Evolutionary conservation across 1,284 basidiomycete species (phyloP), one percentile per base, ranked within the genome.

Genomic region (Agaricales sp.): DNA sequence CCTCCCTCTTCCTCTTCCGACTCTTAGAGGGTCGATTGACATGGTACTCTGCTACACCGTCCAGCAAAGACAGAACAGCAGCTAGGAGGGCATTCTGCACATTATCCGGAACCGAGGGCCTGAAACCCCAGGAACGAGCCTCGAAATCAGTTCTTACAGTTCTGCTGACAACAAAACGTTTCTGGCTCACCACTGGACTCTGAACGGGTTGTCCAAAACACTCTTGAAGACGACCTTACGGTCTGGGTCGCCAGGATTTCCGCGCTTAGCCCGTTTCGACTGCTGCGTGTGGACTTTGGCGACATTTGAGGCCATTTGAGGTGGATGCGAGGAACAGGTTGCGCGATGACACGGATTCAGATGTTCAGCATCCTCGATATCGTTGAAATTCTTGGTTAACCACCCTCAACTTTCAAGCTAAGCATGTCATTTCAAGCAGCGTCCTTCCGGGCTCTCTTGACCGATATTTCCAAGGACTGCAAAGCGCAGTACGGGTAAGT

Each of bases 181-280:
- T 37, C 46, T 51, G 46, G 38, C 61, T 48, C 59, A 87, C 86
- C 87, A 90, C 61, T 66, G 61, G n/a, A 88, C 68, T 19, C 75
- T 71, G 56, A 84, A 82, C 1, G 87, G 86, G 54, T 77, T 87
- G 48, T 81, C 79, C 16, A 89, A 65, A 1, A 83, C 80, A 51
- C 74, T 74, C 54, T 78, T 87, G 65, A 78, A 86, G 0, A 80
- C 77, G 1, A 68, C 63, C 57, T 79, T 87, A n/a, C 66, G 64
- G 19, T 78, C 71, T n/a, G 11, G 19, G 18, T 4, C 8, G 22
- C 30, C 35, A 6, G 26, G 2, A 22, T 46, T 44, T 53, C 64
- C 12, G 77, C 18, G 64, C 71, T 14, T 61, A 67, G 22, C 57
- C 61, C 43, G 74, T 75, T 16, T 68, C 64, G 30, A 35, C n/a